Percentiles rank a stretch among this genome's conserved stretches.
These are phyloP conservation scores for Pseudomonodictys pantanalensis DNA, from an alignment of 495 filamentous ascomycete genomes.

Conservation along the genomic window DNA sequence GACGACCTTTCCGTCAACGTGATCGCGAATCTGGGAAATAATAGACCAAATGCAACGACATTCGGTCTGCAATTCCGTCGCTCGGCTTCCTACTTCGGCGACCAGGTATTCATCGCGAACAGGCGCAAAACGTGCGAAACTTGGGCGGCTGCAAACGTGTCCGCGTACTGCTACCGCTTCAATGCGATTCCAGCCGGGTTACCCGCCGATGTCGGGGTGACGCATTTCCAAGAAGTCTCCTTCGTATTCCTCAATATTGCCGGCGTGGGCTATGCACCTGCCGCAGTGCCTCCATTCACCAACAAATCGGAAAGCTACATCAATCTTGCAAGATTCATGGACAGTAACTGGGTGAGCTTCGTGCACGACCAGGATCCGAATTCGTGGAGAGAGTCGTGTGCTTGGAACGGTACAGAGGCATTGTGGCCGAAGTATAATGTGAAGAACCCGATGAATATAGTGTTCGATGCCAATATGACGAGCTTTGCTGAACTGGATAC, in stretches of 20 bases:
- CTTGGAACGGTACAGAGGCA: too few species aligned
- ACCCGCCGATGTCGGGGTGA: constrained; percentile 42
- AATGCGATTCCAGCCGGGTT: constrained; percentile 49
- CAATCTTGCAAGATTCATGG: constrained; percentile 52
- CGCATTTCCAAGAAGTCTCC: constrained; percentile 61
- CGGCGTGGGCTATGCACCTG: constrained; percentile 48
- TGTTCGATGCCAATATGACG: background rate
- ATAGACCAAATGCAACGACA: too few species aligned
- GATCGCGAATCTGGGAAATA: too few species aligned
- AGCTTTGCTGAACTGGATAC: background rate
- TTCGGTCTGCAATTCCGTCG: too few species aligned
- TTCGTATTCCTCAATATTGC: constrained; percentile 60
- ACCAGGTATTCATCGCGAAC: constrained; percentile 55
- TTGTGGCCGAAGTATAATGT: background rate
- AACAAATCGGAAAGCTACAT: constrained; percentile 47
- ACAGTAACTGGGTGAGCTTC: constrained; percentile 54
- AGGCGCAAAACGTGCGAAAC: constrained; percentile 54
- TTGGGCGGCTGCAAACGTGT: constrained; percentile 47
- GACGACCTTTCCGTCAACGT: constrained; percentile 29
- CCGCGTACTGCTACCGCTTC: constrained; percentile 63
- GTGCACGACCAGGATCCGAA: constrained; percentile 53
- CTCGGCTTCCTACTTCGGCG: constrained; percentile 53
- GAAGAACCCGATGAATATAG: background rate
- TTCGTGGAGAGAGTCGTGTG: too few species aligned
- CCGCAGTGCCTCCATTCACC: constrained; percentile 43